Percentiles rank a stretch among this genome's conserved stretches.
These are phyloP conservation scores for Schwanniomyces sp. DNA, from an alignment of 805 yeast species.

Conservation along the genomic window DNA sequence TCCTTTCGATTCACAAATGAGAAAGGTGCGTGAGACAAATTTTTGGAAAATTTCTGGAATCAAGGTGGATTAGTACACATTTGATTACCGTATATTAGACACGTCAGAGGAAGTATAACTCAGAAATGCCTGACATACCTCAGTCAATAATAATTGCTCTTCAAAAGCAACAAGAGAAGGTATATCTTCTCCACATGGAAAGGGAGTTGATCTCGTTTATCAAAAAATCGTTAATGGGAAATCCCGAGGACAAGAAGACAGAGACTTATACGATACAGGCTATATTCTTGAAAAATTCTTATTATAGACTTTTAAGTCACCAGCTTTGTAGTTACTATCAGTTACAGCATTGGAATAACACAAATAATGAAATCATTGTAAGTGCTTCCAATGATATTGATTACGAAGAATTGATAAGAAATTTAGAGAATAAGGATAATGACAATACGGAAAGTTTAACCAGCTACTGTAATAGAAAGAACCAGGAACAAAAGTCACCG, in stretches of 20 bases:
- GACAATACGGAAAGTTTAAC: neutral
- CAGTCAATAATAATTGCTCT: slow-evolving; percentile 16
- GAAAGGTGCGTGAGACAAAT: neutral
- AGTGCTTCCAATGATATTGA: slow-evolving; percentile 13
- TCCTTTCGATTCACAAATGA: neutral
- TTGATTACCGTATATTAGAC: neutral
- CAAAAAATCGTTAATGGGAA: slow-evolving; percentile 27
- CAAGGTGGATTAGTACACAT: neutral
- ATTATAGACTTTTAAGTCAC: slow-evolving; percentile 65
- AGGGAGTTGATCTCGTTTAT: slow-evolving; percentile 18
- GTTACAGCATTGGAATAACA: slow-evolving; percentile 48
- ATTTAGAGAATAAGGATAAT: slow-evolving; percentile 1
- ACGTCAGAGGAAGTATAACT: neutral
- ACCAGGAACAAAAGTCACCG: neutral
- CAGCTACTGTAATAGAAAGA: neutral
- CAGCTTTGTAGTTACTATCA: slow-evolving; percentile 68
- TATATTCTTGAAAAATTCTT: slow-evolving; percentile 57
- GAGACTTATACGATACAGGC: slow-evolving; percentile 13
- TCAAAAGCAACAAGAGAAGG: slow-evolving; percentile 18
- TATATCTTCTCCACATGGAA: slow-evolving; percentile 19
- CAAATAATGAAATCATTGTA: slow-evolving; percentile 21
- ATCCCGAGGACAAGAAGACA: slow-evolving; percentile 11
- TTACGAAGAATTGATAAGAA: slow-evolving; percentile 9
- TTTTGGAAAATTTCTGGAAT: neutral
- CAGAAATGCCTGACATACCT: slow-evolving; percentile 15